Base-by-base conservation (phyloP, 2,329 filamentous ascomycete genomes). In the Aspergillus sp. region DNA sequence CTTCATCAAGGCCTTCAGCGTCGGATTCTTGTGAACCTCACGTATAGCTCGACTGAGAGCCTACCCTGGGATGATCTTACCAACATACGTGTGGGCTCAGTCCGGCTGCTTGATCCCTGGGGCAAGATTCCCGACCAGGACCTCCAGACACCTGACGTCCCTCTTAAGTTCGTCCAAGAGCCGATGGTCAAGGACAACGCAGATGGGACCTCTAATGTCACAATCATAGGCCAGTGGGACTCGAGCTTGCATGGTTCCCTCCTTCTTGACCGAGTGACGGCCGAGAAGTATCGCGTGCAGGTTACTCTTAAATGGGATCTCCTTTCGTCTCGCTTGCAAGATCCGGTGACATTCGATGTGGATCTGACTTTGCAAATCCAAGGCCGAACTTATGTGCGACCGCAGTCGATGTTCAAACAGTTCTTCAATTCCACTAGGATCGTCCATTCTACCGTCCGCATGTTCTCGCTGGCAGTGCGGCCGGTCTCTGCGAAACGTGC, bases 1-100 rank as follows among this genome's bases (percentile, higher is more conserved):
- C 81, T 99, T 29, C 94, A 97, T 64, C 94, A 99, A 72, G 94
- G 94, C 20, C 76, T 99, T 47, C 94, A 99, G 70, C 83, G 94
- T 49, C 86, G 94, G 1, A 86, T 99, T 48, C 85, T 89, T 5
- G 84, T 99, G 66, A 91, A 88, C 56, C 78, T 99, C n/a, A 91
- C 89, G 0, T 92, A 97, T 66, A 95, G 88, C 65, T 95, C 92
- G 4, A 92, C 91, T 14, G 89, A 96, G 58, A 85, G 86, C 9
- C 75, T 99, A 49, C 90, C 91, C 0, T 97, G 93, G 92, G 85
- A 93, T 57, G 88, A 94, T 57, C 84, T 96, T 19, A 84, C 82
- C 13, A 81, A 84, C 20, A 79, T 97, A 45, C 85, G 88, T 4
- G 87, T 96, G 41, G 91, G 92, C 31, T 86, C 85, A 58, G 84